Evolutionary conservation across 768 basidiomycete species (phyloP).

Genomic region (Termitomyces eurrhizus): DNA sequence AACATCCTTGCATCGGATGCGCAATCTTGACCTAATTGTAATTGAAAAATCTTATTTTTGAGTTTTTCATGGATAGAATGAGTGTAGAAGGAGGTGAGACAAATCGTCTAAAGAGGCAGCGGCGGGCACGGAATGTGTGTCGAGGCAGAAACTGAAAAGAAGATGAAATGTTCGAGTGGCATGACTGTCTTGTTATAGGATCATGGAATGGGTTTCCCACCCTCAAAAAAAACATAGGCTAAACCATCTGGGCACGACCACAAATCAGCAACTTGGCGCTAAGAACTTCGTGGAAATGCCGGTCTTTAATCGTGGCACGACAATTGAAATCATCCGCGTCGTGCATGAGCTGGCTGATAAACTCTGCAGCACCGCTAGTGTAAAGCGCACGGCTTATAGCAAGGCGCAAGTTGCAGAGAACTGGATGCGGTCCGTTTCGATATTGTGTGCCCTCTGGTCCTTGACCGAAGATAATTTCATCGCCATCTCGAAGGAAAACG

Average conservation of each 20-base stretch:
- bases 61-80: neutral
- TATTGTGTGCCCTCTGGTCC: slow-evolving; percentile 14
- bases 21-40: neutral
- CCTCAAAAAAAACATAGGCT: neutral
- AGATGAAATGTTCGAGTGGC: neutral
- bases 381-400: slow-evolving; percentile 20
- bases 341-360: slow-evolving; percentile 11
- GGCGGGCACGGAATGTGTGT: neutral
- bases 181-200: neutral
- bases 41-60: neutral
- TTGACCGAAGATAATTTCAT: slow-evolving; percentile 16
- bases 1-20: too few relatives aligned
- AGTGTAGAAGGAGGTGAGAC: neutral
- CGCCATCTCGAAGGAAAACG: slow-evolving; percentile 15
- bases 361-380: slow-evolving; percentile 9
- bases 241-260: slow-evolving; percentile 15
- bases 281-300: slow-evolving; percentile 14
- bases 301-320: neutral
- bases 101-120: neutral
- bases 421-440: slow-evolving; percentile 16
- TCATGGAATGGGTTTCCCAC: neutral
- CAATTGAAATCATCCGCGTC: slow-evolving; percentile 10
- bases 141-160: neutral
- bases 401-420: slow-evolving; percentile 21
- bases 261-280: slow-evolving; percentile 15